Percentiles rank a stretch among this genome's conserved stretches.
These are phyloP conservation scores for Pleurotus ostreatus DNA, from an alignment of 768 basidiomycete species.

Conservation along the genomic window DNA sequence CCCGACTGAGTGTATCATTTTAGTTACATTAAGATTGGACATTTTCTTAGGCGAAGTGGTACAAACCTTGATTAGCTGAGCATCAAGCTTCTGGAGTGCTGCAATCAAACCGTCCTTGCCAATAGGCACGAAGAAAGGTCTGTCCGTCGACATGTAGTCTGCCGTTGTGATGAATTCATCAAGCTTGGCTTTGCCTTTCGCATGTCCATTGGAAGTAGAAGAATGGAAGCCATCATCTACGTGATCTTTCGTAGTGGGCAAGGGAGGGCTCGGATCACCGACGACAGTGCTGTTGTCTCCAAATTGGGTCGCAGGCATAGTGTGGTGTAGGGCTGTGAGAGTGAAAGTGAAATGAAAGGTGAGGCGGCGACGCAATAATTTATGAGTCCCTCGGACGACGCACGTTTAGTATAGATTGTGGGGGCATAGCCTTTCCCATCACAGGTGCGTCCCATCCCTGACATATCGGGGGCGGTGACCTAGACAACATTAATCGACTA, in stretches of 20 bases:
- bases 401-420: no score
- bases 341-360: no score
- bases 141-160: conserved; percentile 50
- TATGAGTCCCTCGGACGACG: no score
- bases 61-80: conserved; percentile 50
- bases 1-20: conserved; percentile 41
- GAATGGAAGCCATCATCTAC: background rate
- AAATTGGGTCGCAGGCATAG: conserved; percentile 31
- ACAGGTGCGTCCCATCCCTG: no score
- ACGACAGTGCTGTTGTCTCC: conserved; percentile 44
- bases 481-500: no score
- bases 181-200: conserved; percentile 15
- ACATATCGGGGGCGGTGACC: no score
- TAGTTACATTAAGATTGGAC: conserved; percentile 6
- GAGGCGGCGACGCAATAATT: no score
- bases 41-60: background rate
- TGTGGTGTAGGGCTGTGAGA: background rate
- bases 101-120: conserved; percentile 60
- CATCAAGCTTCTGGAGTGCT: conserved; percentile 69
- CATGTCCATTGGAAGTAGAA: conserved; percentile 9
- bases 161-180: conserved; percentile 39
- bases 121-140: conserved; percentile 72
- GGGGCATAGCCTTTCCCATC: no score
- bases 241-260: conserved; percentile 4
- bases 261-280: conserved; percentile 24